Base-by-base conservation (phyloP, 2,329 filamentous ascomycete genomes). In the Alternaria consortialis region DNA sequence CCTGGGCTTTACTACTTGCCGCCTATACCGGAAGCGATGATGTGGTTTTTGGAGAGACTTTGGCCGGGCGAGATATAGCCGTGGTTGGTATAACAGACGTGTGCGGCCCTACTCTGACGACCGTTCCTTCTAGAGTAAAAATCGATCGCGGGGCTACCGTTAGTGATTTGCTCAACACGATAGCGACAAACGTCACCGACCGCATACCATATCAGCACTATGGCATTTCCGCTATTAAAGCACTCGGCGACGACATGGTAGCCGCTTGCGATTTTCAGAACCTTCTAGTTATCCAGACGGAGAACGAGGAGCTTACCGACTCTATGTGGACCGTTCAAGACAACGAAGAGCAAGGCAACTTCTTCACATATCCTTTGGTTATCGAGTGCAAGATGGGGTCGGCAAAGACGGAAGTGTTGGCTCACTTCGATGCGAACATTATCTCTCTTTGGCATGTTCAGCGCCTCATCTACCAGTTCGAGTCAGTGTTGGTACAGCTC, bases 201-300 rank as follows among this genome's bases (percentile, higher is more conserved):
- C 70, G 72, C 15, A 77, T 78, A 23, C 75, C 75, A 5, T 71
- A 78, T 55, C 74, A 81, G 58, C 79, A 81, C 32, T 65, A 73
- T 50, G 79, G 79, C 8, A 66, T 79, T 37, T 74, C 78, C 20
- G 72, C 78, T 29, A 80, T 81, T 42, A 73, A 74, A 31, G 72
- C 73, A 13, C 70, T 80, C 12, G 86, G 84, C 67, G 77, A 81
- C 1, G 85, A 87, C 58, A 83, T 84, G 5, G 79, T 84, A 9
- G 80, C 85, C 60, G 86, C 86, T 2, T 88, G 86, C 67, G 83
- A 87, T 63, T 80, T 87, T 46, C 82, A 83, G 7, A 87, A 84
- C 0, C 82, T 85, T 7, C 73, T 88, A 2, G 84, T 87, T 0
- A 81, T 88, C 25, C 85, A 88, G 53, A 72, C 73, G 5, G 77